These are phyloP conservation scores for Metschnikowia corniflorae DNA, from an alignment of 805 yeast species.

Conservation along the genomic window DNA sequence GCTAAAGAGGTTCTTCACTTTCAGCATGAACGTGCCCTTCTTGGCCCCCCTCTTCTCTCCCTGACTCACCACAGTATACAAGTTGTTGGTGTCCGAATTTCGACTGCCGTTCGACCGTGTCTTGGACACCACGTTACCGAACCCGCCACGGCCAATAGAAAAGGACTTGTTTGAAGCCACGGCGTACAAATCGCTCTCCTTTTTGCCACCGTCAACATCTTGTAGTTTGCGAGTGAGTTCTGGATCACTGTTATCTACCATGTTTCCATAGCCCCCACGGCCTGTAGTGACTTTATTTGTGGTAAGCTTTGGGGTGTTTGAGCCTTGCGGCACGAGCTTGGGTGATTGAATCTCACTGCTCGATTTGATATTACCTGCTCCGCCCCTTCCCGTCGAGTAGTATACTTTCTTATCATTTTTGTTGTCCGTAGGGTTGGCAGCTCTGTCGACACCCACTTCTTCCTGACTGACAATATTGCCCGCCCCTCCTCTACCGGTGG, in stretches of 20 bases:
- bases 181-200: slow-evolving; percentile 37
- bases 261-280: slow-evolving; percentile 77
- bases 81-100: slow-evolving; percentile 23
- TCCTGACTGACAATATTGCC: slow-evolving; percentile 26
- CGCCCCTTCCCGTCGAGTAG: slow-evolving; percentile 76
- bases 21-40: slow-evolving; percentile 40
- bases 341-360: slow-evolving; percentile 48
- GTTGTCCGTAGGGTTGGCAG: slow-evolving; percentile 5
- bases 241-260: slow-evolving; percentile 60
- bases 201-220: slow-evolving; percentile 49
- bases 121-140: slow-evolving; percentile 51
- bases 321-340: slow-evolving; percentile 53
- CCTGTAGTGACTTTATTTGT: slow-evolving; percentile 64
- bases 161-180: slow-evolving; percentile 45
- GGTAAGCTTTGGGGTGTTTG: slow-evolving; percentile 56
- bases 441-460: slow-evolving; percentile 10
- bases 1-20: slow-evolving; percentile 43
- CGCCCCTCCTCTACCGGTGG: slow-evolving; percentile 41
- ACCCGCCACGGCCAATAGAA: slow-evolving; percentile 63
- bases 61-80: slow-evolving; percentile 35
- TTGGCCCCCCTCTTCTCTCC: slow-evolving; percentile 24
- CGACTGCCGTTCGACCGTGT: slow-evolving; percentile 24
- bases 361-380: slow-evolving; percentile 64
- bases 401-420: slow-evolving; percentile 31
- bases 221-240: slow-evolving; percentile 58